Conservation (phyloP, 208 protist genomes). For the Crithidia sp. region DNA sequence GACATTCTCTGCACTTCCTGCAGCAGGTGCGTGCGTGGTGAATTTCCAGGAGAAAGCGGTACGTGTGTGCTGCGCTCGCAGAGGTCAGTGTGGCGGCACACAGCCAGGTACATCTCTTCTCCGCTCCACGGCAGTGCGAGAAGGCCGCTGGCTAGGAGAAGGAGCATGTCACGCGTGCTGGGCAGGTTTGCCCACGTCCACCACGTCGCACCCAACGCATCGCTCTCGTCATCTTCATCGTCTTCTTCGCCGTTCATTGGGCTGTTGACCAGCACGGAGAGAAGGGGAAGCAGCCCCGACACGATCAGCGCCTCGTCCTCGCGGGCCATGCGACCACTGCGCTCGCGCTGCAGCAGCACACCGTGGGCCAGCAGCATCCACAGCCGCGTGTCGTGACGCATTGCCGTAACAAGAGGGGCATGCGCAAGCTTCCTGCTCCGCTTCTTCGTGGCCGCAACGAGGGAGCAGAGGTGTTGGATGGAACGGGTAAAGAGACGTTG, state of each 20-base stretch:
- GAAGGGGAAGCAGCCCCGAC: conserved; percentile 36
- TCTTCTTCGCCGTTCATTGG: not conserved
- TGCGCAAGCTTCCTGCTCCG: not conserved
- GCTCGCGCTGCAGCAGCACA: conserved; percentile 45
- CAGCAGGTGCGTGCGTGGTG: no score
- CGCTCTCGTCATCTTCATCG: not conserved
- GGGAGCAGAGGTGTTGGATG: conserved; percentile 41
- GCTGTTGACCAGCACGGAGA: conserved; percentile 19
- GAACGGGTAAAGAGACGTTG: conserved; percentile 50
- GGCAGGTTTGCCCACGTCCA: conserved; percentile 9
- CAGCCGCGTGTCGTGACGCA: conserved; percentile 41
- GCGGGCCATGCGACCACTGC: conserved; percentile 33
- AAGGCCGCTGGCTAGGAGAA: conserved; percentile 30
- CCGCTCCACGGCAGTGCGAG: conserved; percentile 45
- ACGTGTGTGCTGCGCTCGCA: conserved; percentile 10
- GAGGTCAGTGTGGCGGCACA: conserved; percentile 42
- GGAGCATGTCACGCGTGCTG: conserved; percentile 11
- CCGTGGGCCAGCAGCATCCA: conserved; percentile 48
- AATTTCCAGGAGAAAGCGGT: no score
- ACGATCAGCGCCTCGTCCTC: conserved; percentile 39
- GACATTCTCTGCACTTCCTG: not conserved
- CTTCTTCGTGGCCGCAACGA: not conserved
- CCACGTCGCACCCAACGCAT: not conserved
- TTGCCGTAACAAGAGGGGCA: not conserved
- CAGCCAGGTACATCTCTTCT: conserved; percentile 34